Evolutionary conservation across 306 rosid species (phyloP).

Genomic region (Cucurbita ficifolia): DNA sequence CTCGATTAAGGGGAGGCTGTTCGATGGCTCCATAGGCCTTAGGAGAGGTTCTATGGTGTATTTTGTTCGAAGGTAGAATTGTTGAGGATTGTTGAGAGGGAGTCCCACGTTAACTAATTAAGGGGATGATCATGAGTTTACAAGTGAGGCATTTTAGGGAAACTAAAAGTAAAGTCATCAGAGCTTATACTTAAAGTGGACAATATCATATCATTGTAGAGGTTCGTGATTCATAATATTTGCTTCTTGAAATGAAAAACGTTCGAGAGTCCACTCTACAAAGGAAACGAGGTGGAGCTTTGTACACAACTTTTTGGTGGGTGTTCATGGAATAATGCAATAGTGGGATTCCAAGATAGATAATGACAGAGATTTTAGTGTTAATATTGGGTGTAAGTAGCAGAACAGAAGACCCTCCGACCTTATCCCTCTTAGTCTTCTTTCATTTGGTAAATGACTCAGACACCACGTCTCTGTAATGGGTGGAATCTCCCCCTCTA

Average conservation of each 20-base stretch:
- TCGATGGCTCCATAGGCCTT: too few relatives aligned
- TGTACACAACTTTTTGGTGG: neutral
- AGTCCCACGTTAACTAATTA: too few relatives aligned
- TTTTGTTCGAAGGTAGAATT: too few relatives aligned
- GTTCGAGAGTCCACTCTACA: slow-evolving; percentile 13
- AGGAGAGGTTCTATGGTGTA: too few relatives aligned
- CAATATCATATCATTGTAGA: too few relatives aligned
- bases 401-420: neutral
- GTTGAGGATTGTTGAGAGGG: too few relatives aligned
- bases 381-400: neutral
- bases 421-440: neutral
- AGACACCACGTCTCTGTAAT: neutral
- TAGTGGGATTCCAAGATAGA: neutral
- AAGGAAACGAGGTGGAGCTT: neutral
- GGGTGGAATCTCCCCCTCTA: neutral
- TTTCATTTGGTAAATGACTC: neutral
- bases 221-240: too few relatives aligned
- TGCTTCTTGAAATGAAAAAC: neutral
- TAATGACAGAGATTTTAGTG: neutral
- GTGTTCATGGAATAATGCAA: neutral
- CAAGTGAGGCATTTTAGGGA: too few relatives aligned
- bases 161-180: too few relatives aligned
- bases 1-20: too few relatives aligned
- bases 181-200: too few relatives aligned
- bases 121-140: too few relatives aligned